Conservation (phyloP, 495 filamentous ascomycete species). For the Neurospora tetrasperma region DNA sequence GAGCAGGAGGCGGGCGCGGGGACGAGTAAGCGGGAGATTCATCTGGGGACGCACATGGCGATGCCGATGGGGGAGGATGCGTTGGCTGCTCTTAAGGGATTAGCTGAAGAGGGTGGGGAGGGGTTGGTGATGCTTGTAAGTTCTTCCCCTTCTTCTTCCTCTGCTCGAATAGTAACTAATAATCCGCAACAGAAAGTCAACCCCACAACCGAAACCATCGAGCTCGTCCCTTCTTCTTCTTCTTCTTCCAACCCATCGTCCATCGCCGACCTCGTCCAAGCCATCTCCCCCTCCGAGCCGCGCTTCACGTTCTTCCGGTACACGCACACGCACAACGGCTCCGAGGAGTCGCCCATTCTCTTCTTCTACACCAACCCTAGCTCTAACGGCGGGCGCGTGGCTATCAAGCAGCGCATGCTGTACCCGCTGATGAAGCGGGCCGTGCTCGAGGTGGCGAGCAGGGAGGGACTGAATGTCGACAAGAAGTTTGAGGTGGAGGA, state of each 20-base stretch:
- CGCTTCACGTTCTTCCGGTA: slow-evolving; percentile 87
- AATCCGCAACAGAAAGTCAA: slow-evolving; percentile 52
- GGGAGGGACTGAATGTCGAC: slow-evolving; percentile 57
- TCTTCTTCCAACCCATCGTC: slow-evolving; percentile 27
- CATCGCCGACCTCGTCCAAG: slow-evolving; percentile 40
- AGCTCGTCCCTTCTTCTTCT: slow-evolving; percentile 48
- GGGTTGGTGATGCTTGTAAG: slow-evolving; percentile 70
- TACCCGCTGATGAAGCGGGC: slow-evolving; percentile 75
- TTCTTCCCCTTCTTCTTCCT: slow-evolving; percentile 9
- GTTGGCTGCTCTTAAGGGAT: slow-evolving; percentile 48
- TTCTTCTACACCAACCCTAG: slow-evolving; percentile 94
- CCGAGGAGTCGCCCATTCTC: slow-evolving; percentile 54
- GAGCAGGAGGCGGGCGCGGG: slow-evolving; percentile 73
- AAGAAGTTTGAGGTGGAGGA: slow-evolving; percentile 58
- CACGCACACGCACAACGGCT: slow-evolving; percentile 39
- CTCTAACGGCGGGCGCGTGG: slow-evolving; percentile 41
- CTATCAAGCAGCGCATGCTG: slow-evolving; percentile 90
- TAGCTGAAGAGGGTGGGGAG: slow-evolving; percentile 42
- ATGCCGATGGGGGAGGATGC: slow-evolving; percentile 63
- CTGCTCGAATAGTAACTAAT: not conserved
- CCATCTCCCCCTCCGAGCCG: slow-evolving; percentile 73
- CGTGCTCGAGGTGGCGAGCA: slow-evolving; percentile 56
- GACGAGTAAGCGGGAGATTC: slow-evolving; percentile 49
- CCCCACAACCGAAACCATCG: slow-evolving; percentile 65
- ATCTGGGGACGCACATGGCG: slow-evolving; percentile 48